Base-by-base conservation (phyloP, 2,329 filamentous ascomycete species). In the Alternaria dauci region DNA sequence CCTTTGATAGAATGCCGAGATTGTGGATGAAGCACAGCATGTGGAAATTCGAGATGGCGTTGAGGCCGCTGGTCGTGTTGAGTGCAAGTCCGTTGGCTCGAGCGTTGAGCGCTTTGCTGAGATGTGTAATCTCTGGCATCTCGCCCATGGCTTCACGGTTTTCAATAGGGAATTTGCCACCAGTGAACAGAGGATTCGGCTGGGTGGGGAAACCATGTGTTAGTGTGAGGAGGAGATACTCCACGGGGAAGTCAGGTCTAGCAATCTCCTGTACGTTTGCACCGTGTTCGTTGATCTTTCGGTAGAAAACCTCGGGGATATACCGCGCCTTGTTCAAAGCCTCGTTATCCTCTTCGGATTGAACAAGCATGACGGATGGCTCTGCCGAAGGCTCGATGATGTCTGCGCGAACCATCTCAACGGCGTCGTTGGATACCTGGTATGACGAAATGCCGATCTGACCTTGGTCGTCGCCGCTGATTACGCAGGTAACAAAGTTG, bases 261-360 rank as follows among this genome's bases (percentile, higher is more conserved):
- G 95, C 95, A 71, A 97, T 98, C 79, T 98, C 93, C 77, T 97
- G 95, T 8, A 98, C 95, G 70, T 94, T 97, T 66, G 91, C 92
- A 34, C 94, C 94, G 75, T 99, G 97, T 78, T 99, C 94, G 79
- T 99, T 99, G 79, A 97, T 93, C 69, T 88, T 89, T 63, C 94
- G 89, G 81, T 96, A 99, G 80, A 98, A 99, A 5, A 99, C 94
- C 74, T 99, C 95, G 1, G 95, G 95, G 23, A 99, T 96, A 75
- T 99, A 99, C 71, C 94, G 87, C 25, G 90, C 89, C 57, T 88
- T 88, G 80, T 83, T 56, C 82, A 88, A 68, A 83, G 76, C 88
- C 66, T 93, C 90, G 52, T 94, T 91, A 70, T 97, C 93, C 60
- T 94, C 91, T 75, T 98, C 94, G 25, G 91, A 91, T 63, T 94